Evolutionary conservation across 2,329 filamentous ascomycete genomes (phyloP).

Genomic region (Aphanocladium album): DNA sequence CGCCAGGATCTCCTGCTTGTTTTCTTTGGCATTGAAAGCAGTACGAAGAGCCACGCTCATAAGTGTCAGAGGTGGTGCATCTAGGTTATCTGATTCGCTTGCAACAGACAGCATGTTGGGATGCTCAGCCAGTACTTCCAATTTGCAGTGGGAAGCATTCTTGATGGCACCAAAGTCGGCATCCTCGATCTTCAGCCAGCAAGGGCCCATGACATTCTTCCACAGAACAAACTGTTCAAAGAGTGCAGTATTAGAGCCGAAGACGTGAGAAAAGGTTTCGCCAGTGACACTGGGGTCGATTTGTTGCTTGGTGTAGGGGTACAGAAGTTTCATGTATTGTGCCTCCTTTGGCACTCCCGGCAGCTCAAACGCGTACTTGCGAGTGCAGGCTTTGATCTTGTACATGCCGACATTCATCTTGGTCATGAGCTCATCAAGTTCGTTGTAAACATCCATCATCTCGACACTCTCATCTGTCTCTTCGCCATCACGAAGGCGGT

Average conservation of each 20-base stretch:
- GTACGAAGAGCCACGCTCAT: slow-evolving; percentile 93
- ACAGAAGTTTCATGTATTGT: slow-evolving; percentile 92
- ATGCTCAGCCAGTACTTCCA: slow-evolving; percentile 77
- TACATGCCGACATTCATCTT: slow-evolving; percentile 80
- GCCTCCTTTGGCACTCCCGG: slow-evolving; percentile 80
- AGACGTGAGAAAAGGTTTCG: slow-evolving; percentile 89
- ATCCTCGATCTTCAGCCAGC: slow-evolving; percentile 88
- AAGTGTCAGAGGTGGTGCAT: slow-evolving; percentile 83
- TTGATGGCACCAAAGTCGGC: slow-evolving; percentile 79
- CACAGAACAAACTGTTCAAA: slow-evolving; percentile 98
- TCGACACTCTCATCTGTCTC: slow-evolving; percentile 73
- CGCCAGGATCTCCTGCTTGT: slow-evolving; percentile 92
- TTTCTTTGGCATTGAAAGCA: slow-evolving; percentile 81
- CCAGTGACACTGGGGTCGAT: slow-evolving; percentile 68
- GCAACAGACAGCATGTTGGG: slow-evolving; percentile 70
- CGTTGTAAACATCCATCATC: slow-evolving; percentile 85
- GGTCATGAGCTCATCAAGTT: slow-evolving; percentile 85
- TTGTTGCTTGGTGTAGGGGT: slow-evolving; percentile 72
- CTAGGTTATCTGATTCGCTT: slow-evolving; percentile 72
- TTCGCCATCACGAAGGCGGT: slow-evolving; percentile 50
- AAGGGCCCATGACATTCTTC: slow-evolving; percentile 99
- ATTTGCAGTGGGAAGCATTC: slow-evolving; percentile 91
- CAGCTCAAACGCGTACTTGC: slow-evolving; percentile 96
- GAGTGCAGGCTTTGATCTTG: slow-evolving; percentile 84
- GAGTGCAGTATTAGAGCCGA: slow-evolving; percentile 85